Conservation (phyloP, 495 filamentous ascomycete genomes). For the Amorphotheca resinae region DNA sequence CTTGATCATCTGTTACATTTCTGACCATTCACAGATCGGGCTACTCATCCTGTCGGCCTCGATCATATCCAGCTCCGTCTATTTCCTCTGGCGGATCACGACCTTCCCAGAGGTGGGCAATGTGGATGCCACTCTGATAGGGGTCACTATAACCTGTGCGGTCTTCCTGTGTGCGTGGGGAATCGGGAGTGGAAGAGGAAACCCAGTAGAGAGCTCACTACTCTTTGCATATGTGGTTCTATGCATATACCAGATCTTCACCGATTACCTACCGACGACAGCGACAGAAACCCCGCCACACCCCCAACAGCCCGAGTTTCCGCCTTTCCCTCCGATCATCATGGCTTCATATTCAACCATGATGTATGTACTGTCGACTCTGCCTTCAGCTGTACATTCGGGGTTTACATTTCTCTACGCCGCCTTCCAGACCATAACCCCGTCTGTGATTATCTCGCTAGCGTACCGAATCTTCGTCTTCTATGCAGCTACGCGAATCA, state of each 20-base stretch:
- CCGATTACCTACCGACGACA: conserved; percentile 73
- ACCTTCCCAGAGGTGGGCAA: conserved; percentile 88
- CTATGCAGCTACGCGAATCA: conserved; percentile 91
- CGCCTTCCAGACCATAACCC: conserved; percentile 85
- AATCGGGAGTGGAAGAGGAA: conserved; percentile 87
- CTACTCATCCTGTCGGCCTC: conserved; percentile 79
- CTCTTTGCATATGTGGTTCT: conserved; percentile 95
- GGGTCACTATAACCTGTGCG: conserved; percentile 78
- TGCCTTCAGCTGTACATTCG: conserved; percentile 75
- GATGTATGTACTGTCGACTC: conserved; percentile 64
- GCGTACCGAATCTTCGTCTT: conserved; percentile 87
- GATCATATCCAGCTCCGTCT: conserved; percentile 83
- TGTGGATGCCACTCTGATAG: conserved; percentile 87
- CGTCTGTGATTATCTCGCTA: conserved; percentile 86
- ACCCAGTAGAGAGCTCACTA: conserved; percentile 89
- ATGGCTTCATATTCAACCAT: conserved; percentile 98
- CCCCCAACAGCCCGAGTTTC: conserved; percentile 63
- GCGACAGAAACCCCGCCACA: conserved; percentile 36
- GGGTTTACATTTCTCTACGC: conserved; percentile 77
- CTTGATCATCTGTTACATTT: conserved; percentile 7
- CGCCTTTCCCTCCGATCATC: conserved; percentile 87
- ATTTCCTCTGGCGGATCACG: conserved; percentile 92
- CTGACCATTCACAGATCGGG: conserved; percentile 39
- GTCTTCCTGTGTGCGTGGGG: conserved; percentile 89
- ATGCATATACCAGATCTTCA: conserved; percentile 98